Evolutionary conservation across 163 green algal genomes (phyloP), one percentile per base, ranked within the genome.

Genomic region (Scenedesmus sp.): DNA sequence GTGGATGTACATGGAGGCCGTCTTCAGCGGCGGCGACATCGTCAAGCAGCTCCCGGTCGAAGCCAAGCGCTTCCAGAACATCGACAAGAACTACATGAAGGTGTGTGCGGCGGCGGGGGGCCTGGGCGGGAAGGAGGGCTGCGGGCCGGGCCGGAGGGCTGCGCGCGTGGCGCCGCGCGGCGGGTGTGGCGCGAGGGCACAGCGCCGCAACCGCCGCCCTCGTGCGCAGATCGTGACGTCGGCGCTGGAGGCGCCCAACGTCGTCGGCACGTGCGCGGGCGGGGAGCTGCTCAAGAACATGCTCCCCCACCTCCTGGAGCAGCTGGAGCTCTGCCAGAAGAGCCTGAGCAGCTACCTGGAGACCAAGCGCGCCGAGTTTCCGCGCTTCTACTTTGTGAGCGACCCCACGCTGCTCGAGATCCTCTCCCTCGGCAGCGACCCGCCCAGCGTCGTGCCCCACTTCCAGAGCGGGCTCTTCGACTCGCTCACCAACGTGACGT

Each of bases 1-100:
- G 87, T 98, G 95, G 95, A 93, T 92, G 87, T 98, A 98, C 89
- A 97, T 98, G 93, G 95, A 98, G 84, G 93, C 93, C 13, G 95
- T 98, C 56, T 98, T 98, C 84, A 89, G 65, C 36, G 93, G 88
- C 39, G 93, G 93, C 39, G 95, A 98, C 86, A 98, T 98, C 58
- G 95, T 97, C 28, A 96, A 96, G 89, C 93, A 98, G 90, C 92
- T 98, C 79, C 95, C 95, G 6, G 87, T 92, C 81, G 95, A 98
- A 86, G 93, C 94, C 70, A 97, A 97, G 89, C 92, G 95, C 76
- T 98, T 98, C 87, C 85, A 94, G 74, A 96, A 95, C 87, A 98
- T 98, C 69, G 95, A 98, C 90, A 96, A 95, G 81, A 94, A 92
- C 87, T 98, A 95, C 90, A 97, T 97, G 87, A 98, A 98, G 86